Evolutionary conservation across 768 basidiomycete species (phyloP).

Genomic region (Pisolithus sp.): DNA sequence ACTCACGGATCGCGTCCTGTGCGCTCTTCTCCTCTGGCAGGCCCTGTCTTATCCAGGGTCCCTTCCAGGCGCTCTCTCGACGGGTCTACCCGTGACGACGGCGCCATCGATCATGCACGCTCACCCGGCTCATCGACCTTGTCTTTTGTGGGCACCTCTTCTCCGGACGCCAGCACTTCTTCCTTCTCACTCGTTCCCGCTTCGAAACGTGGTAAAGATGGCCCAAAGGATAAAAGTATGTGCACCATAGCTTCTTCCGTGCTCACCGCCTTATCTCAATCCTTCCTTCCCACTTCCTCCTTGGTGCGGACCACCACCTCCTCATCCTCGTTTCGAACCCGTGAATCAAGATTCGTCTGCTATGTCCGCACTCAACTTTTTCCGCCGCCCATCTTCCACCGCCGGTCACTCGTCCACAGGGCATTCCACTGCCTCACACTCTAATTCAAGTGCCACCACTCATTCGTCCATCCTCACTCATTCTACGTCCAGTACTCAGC

Average conservation of each 20-base stretch:
- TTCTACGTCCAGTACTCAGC: background rate
- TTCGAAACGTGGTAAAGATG: background rate
- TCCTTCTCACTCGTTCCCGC: conserved; percentile 13
- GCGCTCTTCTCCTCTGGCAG: conserved; percentile 26
- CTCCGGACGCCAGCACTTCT: conserved; percentile 18
- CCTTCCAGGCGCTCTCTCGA: conserved; percentile 21
- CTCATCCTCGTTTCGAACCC: conserved; percentile 4
- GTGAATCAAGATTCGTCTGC: conserved; percentile 7
- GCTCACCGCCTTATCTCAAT: background rate
- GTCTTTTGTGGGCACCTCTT: conserved; percentile 9
- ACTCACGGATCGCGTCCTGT: conserved; percentile 18
- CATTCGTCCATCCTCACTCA: background rate
- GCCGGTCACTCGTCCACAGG: background rate
- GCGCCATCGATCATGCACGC: background rate
- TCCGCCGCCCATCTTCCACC: conserved; percentile 1
- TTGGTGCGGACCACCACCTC: too few relatives aligned
- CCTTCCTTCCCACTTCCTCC: background rate
- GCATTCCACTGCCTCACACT: conserved; percentile 1
- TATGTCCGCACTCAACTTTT: conserved; percentile 7
- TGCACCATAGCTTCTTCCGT: background rate
- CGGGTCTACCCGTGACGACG: conserved; percentile 4
- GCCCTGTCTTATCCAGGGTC: conserved; percentile 19
- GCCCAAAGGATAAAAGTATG: background rate
- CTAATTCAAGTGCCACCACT: background rate
- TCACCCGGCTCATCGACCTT: conserved; percentile 6